These are phyloP conservation scores for Synchytrium microbalum DNA, from an alignment of 371 early-diverging fungal genomes.

Conservation along the genomic window DNA sequence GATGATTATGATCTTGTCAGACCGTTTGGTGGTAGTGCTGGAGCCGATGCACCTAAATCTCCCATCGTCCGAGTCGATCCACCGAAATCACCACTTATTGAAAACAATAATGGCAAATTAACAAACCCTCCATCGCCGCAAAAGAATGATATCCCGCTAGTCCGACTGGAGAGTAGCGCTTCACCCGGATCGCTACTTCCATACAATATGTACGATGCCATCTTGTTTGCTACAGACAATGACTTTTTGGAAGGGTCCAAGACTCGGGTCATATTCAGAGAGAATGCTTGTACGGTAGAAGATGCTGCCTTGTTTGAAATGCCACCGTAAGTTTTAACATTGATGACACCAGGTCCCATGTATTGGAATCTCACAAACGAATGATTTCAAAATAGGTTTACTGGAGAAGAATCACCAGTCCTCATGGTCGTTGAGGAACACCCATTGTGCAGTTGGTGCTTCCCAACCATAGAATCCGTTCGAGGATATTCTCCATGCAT, in stretches of 20 bases:
- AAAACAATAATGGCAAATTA: too few relatives aligned
- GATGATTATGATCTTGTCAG: constrained; percentile 5
- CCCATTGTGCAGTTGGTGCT: constrained; percentile 37
- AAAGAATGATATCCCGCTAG: not conserved
- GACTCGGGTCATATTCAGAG: constrained; percentile 35
- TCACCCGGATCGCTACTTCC: not conserved
- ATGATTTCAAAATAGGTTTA: not conserved
- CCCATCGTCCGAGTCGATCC: too few relatives aligned
- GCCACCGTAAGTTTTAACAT: constrained; percentile 21
- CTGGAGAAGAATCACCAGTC: constrained; percentile 7
- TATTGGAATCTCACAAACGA: not conserved
- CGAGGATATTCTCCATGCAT: constrained; percentile 9
- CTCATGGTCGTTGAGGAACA: constrained; percentile 19
- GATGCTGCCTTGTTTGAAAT: constrained; percentile 51
- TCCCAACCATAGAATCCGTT: constrained; percentile 26
- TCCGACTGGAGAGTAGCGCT: not conserved
- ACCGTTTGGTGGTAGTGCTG: not conserved
- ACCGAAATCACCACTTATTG: too few relatives aligned
- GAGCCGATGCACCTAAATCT: constrained; percentile 5
- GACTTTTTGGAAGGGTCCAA: constrained; percentile 45
- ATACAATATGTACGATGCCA: constrained; percentile 33
- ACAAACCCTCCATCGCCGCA: not conserved
- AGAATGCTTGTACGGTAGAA: constrained; percentile 36
- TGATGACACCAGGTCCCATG: constrained; percentile 23
- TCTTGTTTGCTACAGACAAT: constrained; percentile 47